Conservation (phyloP, 805 yeast species). For the Jamesozyma lodderae region DNA sequence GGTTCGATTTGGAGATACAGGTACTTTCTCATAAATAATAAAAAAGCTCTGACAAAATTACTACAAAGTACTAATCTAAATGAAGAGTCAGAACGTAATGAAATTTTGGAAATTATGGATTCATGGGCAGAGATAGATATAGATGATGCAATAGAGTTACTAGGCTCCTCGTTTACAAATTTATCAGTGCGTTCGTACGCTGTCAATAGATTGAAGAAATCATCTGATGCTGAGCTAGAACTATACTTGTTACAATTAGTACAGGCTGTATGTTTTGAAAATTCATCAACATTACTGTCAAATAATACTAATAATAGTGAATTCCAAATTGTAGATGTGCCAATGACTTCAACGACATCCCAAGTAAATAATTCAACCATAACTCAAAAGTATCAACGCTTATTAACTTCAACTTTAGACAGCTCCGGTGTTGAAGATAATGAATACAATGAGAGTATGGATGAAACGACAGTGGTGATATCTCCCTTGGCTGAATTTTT, state of each 20-base stretch:
- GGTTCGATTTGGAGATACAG: slow-evolving; percentile 86
- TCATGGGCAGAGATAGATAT: slow-evolving; percentile 69
- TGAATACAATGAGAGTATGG: slow-evolving; percentile 1
- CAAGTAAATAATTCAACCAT: slow-evolving; percentile 3
- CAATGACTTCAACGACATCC: slow-evolving; percentile 22
- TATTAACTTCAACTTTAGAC: slow-evolving; percentile 9
- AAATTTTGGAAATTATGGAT: slow-evolving; percentile 64
- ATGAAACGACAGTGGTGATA: slow-evolving; percentile 22
- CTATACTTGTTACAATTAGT: slow-evolving; percentile 81
- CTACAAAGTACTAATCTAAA: slow-evolving; percentile 84
- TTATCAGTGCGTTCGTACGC: slow-evolving; percentile 77
- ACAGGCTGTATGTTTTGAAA: slow-evolving; percentile 81
- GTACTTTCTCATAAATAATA: slow-evolving; percentile 64
- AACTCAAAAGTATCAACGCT: slow-evolving; percentile 1
- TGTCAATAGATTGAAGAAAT: slow-evolving; percentile 68
- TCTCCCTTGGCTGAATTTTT: slow-evolving; percentile 71
- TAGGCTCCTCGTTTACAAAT: slow-evolving; percentile 70
- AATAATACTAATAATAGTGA: slow-evolving; percentile 27
- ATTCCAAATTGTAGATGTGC: slow-evolving; percentile 32
- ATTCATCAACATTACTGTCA: slow-evolving; percentile 17
- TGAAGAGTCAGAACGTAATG: slow-evolving; percentile 69
- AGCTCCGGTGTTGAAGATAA: slow-evolving; percentile 8
- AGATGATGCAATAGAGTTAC: slow-evolving; percentile 77
- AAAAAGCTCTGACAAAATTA: slow-evolving; percentile 66
- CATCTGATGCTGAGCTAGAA: slow-evolving; percentile 71